Evolutionary conservation across 495 filamentous ascomycete genomes (phyloP).

Genomic region (Aspergillus egyptiacus): DNA sequence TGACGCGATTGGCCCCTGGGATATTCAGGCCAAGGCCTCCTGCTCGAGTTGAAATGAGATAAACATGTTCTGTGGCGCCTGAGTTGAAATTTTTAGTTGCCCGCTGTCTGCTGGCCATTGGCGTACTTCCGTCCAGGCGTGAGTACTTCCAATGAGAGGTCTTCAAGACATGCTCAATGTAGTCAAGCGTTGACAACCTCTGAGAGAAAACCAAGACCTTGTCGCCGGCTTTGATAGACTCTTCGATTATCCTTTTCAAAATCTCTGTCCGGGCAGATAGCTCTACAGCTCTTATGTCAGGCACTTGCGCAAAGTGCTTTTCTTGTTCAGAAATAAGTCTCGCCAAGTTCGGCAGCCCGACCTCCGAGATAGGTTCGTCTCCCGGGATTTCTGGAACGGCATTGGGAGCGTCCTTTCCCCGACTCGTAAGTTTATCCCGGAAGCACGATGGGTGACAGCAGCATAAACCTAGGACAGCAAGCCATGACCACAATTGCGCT

Average conservation of each 20-base stretch:
- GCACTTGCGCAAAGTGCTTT: conserved; percentile 23
- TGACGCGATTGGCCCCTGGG: conserved; percentile 74
- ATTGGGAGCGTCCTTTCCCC: conserved; percentile 21
- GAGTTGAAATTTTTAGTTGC: conserved; percentile 62
- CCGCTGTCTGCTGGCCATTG: conserved; percentile 48
- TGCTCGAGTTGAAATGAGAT: conserved; percentile 76
- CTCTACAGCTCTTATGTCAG: conserved; percentile 29
- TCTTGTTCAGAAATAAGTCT: conserved; percentile 22
- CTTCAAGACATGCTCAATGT: conserved; percentile 52
- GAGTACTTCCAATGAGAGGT: conserved; percentile 35
- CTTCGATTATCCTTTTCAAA: conserved; percentile 58
- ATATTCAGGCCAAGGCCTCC: conserved; percentile 84
- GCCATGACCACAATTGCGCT: conserved; percentile 44
- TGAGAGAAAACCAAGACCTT: conserved; percentile 75
- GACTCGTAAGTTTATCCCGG: conserved; percentile 43
- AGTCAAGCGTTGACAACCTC: conserved; percentile 61
- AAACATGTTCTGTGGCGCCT: conserved; percentile 43
- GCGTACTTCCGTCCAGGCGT: conserved; percentile 62
- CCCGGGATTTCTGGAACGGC: conserved; percentile 17
- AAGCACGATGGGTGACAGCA: conserved; percentile 73
- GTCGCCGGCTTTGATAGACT: conserved; percentile 55
- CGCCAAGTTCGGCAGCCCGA: conserved; percentile 24
- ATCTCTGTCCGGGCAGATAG: conserved; percentile 63
- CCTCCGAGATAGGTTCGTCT: conserved; percentile 26
- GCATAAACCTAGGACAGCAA: conserved; percentile 54